Evolutionary conservation across 352 stramenopile genomes (phyloP).

Genomic region (Hyaloperonospora arabidopsidis): DNA sequence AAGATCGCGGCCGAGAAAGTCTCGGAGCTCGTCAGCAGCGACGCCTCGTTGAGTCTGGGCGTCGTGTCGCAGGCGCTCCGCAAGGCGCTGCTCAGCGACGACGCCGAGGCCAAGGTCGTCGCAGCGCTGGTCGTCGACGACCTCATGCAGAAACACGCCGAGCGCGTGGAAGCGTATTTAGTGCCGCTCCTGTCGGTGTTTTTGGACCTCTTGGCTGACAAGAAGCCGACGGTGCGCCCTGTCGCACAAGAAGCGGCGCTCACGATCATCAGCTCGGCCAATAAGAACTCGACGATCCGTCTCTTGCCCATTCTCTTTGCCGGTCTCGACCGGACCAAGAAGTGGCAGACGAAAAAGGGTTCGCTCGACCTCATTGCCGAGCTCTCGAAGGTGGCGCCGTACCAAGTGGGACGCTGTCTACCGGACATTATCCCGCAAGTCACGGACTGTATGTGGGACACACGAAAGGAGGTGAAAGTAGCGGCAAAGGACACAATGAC

Average conservation of each 20-base stretch:
- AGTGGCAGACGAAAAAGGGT: conserved; percentile 97
- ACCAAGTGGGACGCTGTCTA: conserved; percentile 92
- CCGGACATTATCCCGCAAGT: conserved; percentile 96
- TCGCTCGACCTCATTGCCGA: conserved; percentile 90
- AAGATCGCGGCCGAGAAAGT: conserved; percentile 81
- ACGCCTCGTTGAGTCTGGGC: conserved; percentile 66
- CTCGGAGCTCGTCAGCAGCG: conserved; percentile 64
- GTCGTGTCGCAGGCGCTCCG: conserved; percentile 66
- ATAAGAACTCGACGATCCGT: conserved; percentile 83
- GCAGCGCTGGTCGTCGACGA: conserved; percentile 71
- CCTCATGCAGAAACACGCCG: conserved; percentile 81
- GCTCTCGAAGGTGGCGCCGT: conserved; percentile 89
- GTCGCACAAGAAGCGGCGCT: conserved; percentile 67
- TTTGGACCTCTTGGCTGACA: conserved; percentile 78
- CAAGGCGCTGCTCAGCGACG: conserved; percentile 41
- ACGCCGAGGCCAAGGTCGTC: conserved; percentile 65
- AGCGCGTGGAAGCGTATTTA: conserved; percentile 74
- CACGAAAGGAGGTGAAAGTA: conserved; percentile 96
- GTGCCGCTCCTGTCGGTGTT: conserved; percentile 57
- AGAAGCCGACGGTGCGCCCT: conserved; percentile 66
- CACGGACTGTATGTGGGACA: conserved; percentile 98
- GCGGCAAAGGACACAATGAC: conserved; percentile 92
- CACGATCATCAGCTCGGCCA: conserved; percentile 72
- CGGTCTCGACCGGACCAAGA: conserved; percentile 75
- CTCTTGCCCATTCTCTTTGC: conserved; percentile 90